Base-by-base conservation (phyloP, 805 yeast species). In the Priceomyces castillae region DNA sequence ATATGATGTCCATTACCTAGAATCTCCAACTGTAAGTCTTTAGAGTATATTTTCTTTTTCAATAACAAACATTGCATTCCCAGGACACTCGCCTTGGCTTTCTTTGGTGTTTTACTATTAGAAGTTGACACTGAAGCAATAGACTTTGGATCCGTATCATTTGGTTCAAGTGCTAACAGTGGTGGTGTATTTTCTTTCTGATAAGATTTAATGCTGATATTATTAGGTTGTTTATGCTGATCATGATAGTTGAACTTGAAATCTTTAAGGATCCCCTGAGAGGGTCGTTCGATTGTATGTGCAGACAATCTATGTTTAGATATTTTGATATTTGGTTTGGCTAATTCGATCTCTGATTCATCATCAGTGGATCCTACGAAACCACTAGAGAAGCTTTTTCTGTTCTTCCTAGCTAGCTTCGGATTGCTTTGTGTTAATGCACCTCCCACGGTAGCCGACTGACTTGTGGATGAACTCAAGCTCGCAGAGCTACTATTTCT, bases 11-110 rank as follows among this genome's bases (percentile, higher is more conserved):
- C 50, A 36, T 47, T 45, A 14, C 52, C 48, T 12, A 54, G 45
- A 10, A 70, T 50, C 52, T 71, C 76, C 14, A 67, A 41, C 47
- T 69, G 72, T 7, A 71, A 49, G 30, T 70, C 75, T 48, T 70
- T 71, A 16, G 71, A 63, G 41, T 58, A 59, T 1, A 67, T 46
- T 11, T 61, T 42, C 41, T 57, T 63, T 43, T 67, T 69, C 40
- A 67, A 46, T 41, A 50, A 55, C 45, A 56, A 46, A 23, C 59
- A 51, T 41, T 59, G 65, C 14, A 59, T 58, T 43, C 54, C 53
- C n/a, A 57, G 40, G 10, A 37, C 40, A 26, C 36, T 42, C 17
- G 44, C 35, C 23, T 51, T 54, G 16, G 37, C 33, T 39, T 54
- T 58, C 39, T 52, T 55, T 2, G n/a, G 25, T 2, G 19, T 28